Evolutionary conservation across 1,284 basidiomycete species (phyloP).

Genomic region (Paramarasmius palmivorus): DNA sequence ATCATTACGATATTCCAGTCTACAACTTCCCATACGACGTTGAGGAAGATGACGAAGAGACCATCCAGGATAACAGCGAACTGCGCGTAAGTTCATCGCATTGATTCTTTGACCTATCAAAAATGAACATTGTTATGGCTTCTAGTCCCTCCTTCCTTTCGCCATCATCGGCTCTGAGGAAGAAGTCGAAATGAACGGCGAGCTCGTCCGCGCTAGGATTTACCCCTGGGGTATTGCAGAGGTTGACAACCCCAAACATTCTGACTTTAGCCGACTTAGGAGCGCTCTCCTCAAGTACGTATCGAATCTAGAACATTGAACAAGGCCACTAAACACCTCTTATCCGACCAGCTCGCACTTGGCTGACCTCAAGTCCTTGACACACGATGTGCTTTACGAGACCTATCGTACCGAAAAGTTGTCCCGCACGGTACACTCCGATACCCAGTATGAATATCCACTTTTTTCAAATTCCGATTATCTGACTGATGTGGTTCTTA

Average conservation of each 20-base stretch:
- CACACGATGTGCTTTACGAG: constrained; percentile 93
- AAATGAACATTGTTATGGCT: not conserved
- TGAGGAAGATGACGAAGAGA: constrained; percentile 99
- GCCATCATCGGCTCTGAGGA: constrained; percentile 98
- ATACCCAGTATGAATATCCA: constrained; percentile 60
- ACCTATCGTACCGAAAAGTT: constrained; percentile 99
- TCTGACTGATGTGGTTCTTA: constrained; percentile 16
- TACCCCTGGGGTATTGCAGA: constrained; percentile 99
- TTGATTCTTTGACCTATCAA: constrained; percentile 7
- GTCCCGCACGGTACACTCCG: constrained; percentile 88
- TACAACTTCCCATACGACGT: constrained; percentile 99
- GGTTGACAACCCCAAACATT: constrained; percentile 98
- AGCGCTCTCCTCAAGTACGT: constrained; percentile 83
- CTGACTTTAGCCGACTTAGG: constrained; percentile 92
- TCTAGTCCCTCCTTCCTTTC: constrained; percentile 87
- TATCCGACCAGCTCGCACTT: constrained; percentile 82
- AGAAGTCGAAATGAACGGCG: constrained; percentile 91
- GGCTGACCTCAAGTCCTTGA: constrained; percentile 92
- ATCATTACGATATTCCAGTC: constrained; percentile 96
- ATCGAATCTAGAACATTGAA: not conserved
- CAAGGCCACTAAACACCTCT: not conserved
- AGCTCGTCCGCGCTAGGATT: constrained; percentile 87
- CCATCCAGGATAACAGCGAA: constrained; percentile 96
- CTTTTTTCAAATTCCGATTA: constrained; percentile 10
- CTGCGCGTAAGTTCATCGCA: constrained; percentile 61